Conservation (phyloP, 805 yeast genomes). For the Wickerhamiella allomyrinae region DNA sequence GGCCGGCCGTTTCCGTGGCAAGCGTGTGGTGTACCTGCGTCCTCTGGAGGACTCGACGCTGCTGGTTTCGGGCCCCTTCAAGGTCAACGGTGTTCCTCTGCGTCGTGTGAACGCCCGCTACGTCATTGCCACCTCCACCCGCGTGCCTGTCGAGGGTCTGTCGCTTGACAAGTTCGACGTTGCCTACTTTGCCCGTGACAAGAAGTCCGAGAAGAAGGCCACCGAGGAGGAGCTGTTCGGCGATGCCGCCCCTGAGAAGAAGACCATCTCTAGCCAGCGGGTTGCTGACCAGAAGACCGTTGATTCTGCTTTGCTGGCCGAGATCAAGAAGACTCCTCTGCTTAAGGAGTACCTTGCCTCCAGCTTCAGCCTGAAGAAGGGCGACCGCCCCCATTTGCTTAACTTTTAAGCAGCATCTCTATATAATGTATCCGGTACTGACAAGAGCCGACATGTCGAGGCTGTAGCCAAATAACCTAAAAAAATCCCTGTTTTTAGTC, state of each 20-base stretch:
- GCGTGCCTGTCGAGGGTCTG: constrained; percentile 63
- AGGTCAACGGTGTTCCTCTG: constrained; percentile 98
- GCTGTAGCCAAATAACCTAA: neutral
- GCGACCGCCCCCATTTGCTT: constrained; percentile 97
- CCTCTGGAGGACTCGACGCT: constrained; percentile 94
- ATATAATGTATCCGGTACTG: constrained; percentile 1
- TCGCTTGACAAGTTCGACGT: constrained; percentile 74
- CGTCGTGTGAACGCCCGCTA: constrained; percentile 98
- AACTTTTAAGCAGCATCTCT: constrained; percentile 50
- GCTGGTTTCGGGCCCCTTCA: constrained; percentile 97
- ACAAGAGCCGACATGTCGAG: neutral
- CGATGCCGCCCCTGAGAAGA: constrained; percentile 60
- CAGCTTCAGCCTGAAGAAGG: constrained; percentile 91
- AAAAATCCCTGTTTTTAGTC: no score
- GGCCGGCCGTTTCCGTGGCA: constrained; percentile 99
- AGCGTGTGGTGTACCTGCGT: constrained; percentile 97
- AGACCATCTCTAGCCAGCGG: constrained; percentile 84
- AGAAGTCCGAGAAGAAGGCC: constrained; percentile 65
- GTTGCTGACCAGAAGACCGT: constrained; percentile 92
- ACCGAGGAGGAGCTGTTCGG: constrained; percentile 82
- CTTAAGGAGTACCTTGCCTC: constrained; percentile 93
- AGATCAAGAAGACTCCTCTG: constrained; percentile 94
- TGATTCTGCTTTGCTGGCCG: constrained; percentile 82
- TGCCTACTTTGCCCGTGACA: constrained; percentile 94
- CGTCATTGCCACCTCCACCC: constrained; percentile 97